Base-by-base conservation (phyloP, 2,329 filamentous ascomycete species). In the Blastomyces parvus region DNA sequence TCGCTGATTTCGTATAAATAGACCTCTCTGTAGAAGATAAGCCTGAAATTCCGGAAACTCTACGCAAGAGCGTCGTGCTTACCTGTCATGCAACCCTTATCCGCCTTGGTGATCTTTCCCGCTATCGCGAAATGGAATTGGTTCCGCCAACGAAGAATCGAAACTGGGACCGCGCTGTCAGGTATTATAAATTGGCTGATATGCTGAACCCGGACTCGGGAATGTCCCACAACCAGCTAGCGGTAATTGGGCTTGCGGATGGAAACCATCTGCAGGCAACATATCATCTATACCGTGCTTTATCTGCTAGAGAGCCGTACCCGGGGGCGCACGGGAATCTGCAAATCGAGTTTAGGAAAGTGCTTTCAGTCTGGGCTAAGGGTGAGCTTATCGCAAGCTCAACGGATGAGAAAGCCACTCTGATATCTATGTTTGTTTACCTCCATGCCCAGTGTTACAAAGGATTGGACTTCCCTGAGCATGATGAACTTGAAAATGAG, bases 271-370 rank as follows among this genome's bases (percentile, higher is more conserved):
- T 97, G 60, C 86, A 91, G 65, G 87, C 91, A 11, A 88, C 95
- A 38, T 97, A 97, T 75, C 87, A 96, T 74, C 85, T 97, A 50
- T 94, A 96, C 72, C 87, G 92, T 66, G 88, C 92, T 19, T 82
- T 94, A 68, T 86, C 87, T 9, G 87, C 90, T 40, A 82, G 86
- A 61, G 81, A 87, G 50, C 90, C 91, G 4, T 87, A 94, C 71
- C 87, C 88, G 0, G 83, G 87, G 56, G 91, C 91, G 2, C 81
- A 83, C 63, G 78, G 81, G 22, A 97, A 97, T 70, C 81, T 99
- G 59, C 87, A 90, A 70, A 81, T 87, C 62, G 90, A 94, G 72
- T 92, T 96, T 72, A 84, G 83, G 70, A 88, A 87, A 69, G 82
- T 87, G 48, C 79, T 82, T 65, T 74, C 76, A 53, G 79, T 81